Conservation (phyloP, 768 basidiomycete genomes). For the Clavulina sp. region DNA sequence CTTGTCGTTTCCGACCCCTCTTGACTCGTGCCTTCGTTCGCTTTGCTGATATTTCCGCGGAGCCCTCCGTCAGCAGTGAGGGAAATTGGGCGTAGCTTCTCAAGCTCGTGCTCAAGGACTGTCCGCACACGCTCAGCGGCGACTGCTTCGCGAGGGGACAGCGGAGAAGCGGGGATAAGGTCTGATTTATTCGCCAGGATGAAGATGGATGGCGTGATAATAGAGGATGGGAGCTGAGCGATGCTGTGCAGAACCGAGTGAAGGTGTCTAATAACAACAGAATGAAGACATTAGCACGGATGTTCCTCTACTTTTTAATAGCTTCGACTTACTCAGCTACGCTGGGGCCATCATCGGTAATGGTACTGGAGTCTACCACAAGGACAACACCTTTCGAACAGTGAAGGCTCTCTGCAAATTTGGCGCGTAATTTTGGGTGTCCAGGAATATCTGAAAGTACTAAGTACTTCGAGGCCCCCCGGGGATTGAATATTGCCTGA, state of each 20-base stretch:
- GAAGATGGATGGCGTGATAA: constrained; percentile 36
- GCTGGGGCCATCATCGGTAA: constrained; percentile 53
- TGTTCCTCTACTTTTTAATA: too few species aligned
- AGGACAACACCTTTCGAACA: constrained; percentile 53
- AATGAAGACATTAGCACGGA: background rate
- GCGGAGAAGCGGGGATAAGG: constrained; percentile 32
- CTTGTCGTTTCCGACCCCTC: too few species aligned
- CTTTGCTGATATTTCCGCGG: too few species aligned
- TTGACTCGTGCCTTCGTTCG: too few species aligned
- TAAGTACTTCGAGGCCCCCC: too few species aligned
- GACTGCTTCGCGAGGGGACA: constrained; percentile 20
- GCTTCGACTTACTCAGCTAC: constrained; percentile 76
- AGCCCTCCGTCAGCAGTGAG: too few species aligned
- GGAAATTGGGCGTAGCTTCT: constrained; percentile 36
- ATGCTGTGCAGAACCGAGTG: constrained; percentile 54
- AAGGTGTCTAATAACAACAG: constrained; percentile 35
- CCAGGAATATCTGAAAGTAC: constrained; percentile 60
- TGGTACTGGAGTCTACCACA: constrained; percentile 60
- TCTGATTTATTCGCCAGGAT: constrained; percentile 68
- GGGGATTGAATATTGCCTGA: too few species aligned
- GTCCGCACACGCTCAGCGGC: constrained; percentile 40
- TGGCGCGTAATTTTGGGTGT: constrained; percentile 60
- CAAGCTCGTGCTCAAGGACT: constrained; percentile 69
- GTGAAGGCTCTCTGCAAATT: constrained; percentile 46
- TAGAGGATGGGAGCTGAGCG: constrained; percentile 55